Evolutionary conservation across 805 yeast genomes (phyloP), one percentile per base, ranked within the genome.

Genomic region (Pichia occidentalis): DNA sequence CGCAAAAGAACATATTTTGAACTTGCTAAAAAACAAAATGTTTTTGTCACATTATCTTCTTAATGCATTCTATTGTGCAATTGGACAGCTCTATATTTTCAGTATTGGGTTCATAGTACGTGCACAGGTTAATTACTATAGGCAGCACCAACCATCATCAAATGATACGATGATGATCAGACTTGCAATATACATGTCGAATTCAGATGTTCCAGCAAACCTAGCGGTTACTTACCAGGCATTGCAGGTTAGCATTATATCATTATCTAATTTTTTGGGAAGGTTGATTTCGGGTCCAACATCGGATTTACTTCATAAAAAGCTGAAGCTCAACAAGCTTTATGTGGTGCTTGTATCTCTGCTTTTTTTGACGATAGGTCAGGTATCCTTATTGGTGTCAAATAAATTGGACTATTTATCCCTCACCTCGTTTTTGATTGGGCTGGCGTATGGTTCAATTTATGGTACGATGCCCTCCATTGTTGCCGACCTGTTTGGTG

Each of bases 401-500:
- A 66, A 71, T 25, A 70, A 65, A 30, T 50, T 71, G 14, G 59
- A 60, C 4, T 59, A 67, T 20, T 56, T 82, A 3, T 58, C 71
- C 0, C 10, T 70, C 2, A 59, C 80, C 3, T 79, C 87, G 0
- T 59, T 68, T 4, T 51, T 77, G 4, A 66, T 75, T 37, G 92
- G 92, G 0, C 62, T 67, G 23, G 70, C 84, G 16, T 83, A 80
- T 59, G 94, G 94, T 0, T 64, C 81, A 20, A 58, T 75, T 4
- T 81, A 78, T 60, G 90, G 90, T 0, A 73, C 80, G 0, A 78
- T 77, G 53, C 94, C 94, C 3, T 81, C 88, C 1, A 68, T 80
- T 3, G 67, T 81, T 21, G 87, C 87, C 0, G 94, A 83, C 45
- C 62, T 67, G 11, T 81, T 80, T 60, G 88, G 88, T 2, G 70